A percentile compares a stretch with the other conserved stretches of the same genome.
These are phyloP conservation scores for Paxillus rubicundulus DNA, from an alignment of 768 basidiomycete genomes.

Conservation along the genomic window DNA sequence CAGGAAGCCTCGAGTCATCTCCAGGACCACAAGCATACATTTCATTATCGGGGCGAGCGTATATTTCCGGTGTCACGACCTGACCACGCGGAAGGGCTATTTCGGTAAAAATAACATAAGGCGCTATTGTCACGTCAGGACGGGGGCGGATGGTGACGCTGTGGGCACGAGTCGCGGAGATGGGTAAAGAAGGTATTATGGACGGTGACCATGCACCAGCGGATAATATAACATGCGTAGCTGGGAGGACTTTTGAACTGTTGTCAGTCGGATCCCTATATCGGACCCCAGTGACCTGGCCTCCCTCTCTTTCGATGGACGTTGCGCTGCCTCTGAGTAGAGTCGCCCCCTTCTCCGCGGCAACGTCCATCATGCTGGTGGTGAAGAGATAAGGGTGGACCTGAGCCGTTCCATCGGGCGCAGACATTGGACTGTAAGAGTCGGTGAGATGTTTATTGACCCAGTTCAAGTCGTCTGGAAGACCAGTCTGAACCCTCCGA, in stretches of 20 bases:
- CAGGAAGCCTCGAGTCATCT: conserved; percentile 67
- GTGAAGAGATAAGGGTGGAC: conserved; percentile 78
- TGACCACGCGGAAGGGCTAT: conserved; percentile 43
- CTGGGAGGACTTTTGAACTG: conserved; percentile 39
- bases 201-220: conserved; percentile 86
- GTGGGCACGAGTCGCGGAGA: conserved; percentile 67
- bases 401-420: conserved; percentile 60
- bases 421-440: conserved; percentile 56
- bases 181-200: conserved; percentile 54
- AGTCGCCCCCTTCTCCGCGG: conserved; percentile 50
- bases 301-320: conserved; percentile 41
- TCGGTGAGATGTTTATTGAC: conserved; percentile 56
- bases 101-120: conserved; percentile 83
- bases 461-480: conserved; percentile 55
- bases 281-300: conserved; percentile 48
- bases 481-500: conserved; percentile 30
- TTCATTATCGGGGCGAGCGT: conserved; percentile 66
- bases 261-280: conserved; percentile 28
- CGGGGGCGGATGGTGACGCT: conserved; percentile 63
- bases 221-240: conserved; percentile 70
- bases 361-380: conserved; percentile 64
- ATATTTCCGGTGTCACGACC: conserved; percentile 60
- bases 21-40: conserved; percentile 80
- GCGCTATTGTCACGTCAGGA: conserved; percentile 48
- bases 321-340: conserved; percentile 48